Conservation (phyloP, 1,284 basidiomycete genomes). For the Ceratorhiza oryzae-sativae region DNA sequence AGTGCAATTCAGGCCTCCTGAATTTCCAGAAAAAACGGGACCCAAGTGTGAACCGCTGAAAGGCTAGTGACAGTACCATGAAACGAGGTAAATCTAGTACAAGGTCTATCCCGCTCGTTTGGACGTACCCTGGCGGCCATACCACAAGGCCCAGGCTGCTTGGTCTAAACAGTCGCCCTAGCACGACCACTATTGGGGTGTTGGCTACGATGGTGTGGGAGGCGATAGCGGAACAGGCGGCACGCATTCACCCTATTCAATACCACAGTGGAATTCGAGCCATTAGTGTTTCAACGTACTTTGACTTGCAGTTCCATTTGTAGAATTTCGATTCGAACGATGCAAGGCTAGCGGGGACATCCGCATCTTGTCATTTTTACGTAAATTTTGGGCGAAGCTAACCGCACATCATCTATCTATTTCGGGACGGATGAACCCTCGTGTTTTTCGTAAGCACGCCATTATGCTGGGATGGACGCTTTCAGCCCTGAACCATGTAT, state of each 20-base stretch:
- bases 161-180: background rate
- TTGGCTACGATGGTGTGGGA: too few relatives aligned
- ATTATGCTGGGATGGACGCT: background rate
- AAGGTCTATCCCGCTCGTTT: background rate
- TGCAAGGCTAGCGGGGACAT: too few relatives aligned
- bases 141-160: background rate
- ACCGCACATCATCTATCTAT: background rate
- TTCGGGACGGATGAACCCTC: background rate
- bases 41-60: slow-evolving; percentile 5
- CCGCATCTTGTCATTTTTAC: background rate
- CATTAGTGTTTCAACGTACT: too few relatives aligned
- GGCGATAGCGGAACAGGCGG: too few relatives aligned
- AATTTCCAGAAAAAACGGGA: background rate
- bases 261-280: too few relatives aligned
- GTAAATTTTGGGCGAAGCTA: background rate
- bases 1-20: background rate
- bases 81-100: slow-evolving; percentile 1
- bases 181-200: background rate
- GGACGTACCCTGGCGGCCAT: background rate
- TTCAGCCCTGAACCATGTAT: too few relatives aligned
- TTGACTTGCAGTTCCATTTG: too few relatives aligned
- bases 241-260: too few relatives aligned
- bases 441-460: background rate
- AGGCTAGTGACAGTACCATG: background rate
- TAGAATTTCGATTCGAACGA: too few relatives aligned